These are phyloP conservation scores for Crassisporium funariophilum DNA, from an alignment of 768 basidiomycete species.

Conservation along the genomic window DNA sequence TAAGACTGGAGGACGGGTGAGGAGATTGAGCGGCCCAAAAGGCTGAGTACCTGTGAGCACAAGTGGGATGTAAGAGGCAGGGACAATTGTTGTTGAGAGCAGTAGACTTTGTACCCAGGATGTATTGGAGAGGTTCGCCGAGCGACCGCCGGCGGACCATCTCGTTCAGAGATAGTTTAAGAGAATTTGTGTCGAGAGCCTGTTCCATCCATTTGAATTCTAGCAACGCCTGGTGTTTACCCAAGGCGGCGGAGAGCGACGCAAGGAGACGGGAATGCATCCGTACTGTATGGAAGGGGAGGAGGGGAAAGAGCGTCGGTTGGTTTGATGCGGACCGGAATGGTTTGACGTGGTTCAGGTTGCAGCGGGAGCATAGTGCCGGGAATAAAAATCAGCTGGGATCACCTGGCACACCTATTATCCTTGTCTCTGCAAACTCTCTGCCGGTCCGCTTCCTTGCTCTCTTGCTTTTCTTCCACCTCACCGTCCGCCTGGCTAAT, in stretches of 20 bases:
- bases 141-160: slow-evolving; percentile 60
- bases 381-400: slow-evolving; percentile 32
- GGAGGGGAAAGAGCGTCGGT: slow-evolving; percentile 11
- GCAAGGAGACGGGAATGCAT: slow-evolving; percentile 31
- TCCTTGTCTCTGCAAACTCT: slow-evolving; percentile 10
- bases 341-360: slow-evolving; percentile 22
- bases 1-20: slow-evolving; percentile 75
- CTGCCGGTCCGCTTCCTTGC: slow-evolving; percentile 31
- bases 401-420: slow-evolving; percentile 19
- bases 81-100: slow-evolving; percentile 11
- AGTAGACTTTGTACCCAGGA: slow-evolving; percentile 63
- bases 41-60: slow-evolving; percentile 69
- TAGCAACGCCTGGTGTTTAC: slow-evolving; percentile 35
- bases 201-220: slow-evolving; percentile 50
- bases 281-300: too few species aligned
- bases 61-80: slow-evolving; percentile 13
- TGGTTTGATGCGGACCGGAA: slow-evolving; percentile 10
- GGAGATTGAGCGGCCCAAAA: slow-evolving; percentile 81
- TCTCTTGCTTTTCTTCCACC: slow-evolving; percentile 22
- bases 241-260: slow-evolving; percentile 31
- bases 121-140: slow-evolving; percentile 90
- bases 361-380: slow-evolving; percentile 22
- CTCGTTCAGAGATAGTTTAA: slow-evolving; percentile 28
- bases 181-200: slow-evolving; percentile 19
- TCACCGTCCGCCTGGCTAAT: slow-evolving; percentile 23